Base-by-base conservation (phyloP, 805 yeast genomes). In the Sungouiozyma intestinalis region DNA sequence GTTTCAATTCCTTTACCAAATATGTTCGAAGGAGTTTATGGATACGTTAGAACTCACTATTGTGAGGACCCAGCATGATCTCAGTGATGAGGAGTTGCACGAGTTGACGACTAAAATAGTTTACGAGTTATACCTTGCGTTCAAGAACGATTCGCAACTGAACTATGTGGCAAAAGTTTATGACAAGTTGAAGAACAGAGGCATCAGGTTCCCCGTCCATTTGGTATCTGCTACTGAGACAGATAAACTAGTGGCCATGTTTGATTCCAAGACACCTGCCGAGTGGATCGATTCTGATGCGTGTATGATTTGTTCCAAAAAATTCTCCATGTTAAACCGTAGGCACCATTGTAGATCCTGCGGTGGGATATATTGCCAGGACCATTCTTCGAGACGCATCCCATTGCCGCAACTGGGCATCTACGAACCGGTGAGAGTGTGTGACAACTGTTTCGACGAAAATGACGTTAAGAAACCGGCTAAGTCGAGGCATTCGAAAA, bases 311-410 rank as follows among this genome's bases (percentile, higher is more conserved):
- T 86, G 97, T 51, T 86, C 94, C 40, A 76, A 71, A 35, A 66
- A 79, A 14, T 92, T 92, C 57, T 69, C 92, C 1, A 73, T 90
- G 57, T 66, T 88, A 46, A 87, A 85, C 59, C 73, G 98, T 55
- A 87, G 90, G 59, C 98, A 92, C 61, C 98, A 92, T 63, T 92
- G 98, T 62, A 73, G 98, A 41, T 82, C 94, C 40, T 92, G 98
- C 65, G 98, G 98, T 18, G 97, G 97, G 3, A 95, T 86, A 0
- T 90, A 73, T 57, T 80, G 94, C 61, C 88, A 84, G 49, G 72
- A 76, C 4, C 95, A 94, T 62, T 85, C 97, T n/a, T 67, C 81
- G 2, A 76, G 84, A 50, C 68, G 62, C 39, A 67, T 79, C 29
- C 79, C 88, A 8, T 66, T 92, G 43, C 90, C 94, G 0, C 80